Conservation (phyloP, 371 early-diverging fungal genomes). For the Mucor irregularis region DNA sequence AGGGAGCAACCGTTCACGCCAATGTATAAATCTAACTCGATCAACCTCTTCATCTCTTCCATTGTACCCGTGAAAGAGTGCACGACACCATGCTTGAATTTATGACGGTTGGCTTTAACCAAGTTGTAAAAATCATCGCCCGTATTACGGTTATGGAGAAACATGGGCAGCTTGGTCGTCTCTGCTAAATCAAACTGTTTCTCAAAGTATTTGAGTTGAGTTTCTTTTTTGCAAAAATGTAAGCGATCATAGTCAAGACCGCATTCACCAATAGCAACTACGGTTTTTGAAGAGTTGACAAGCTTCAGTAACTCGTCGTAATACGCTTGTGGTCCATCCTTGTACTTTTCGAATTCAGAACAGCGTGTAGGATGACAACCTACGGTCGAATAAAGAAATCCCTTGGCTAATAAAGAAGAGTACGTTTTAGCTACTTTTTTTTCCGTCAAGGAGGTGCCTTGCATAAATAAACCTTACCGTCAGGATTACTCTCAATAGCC, state of each 20-base stretch:
- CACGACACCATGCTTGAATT: conserved; percentile 85
- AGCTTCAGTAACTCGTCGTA: conserved; percentile 52
- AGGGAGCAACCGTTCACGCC: conserved; percentile 98
- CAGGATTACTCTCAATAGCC: conserved; percentile 43
- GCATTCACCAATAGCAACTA: conserved; percentile 93
- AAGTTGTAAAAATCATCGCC: conserved; percentile 57
- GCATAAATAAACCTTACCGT: not conserved
- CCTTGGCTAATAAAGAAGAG: conserved; percentile 20
- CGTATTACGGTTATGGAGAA: conserved; percentile 88
- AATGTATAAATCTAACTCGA: conserved; percentile 87
- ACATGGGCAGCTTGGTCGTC: conserved; percentile 77
- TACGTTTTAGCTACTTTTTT: not conserved
- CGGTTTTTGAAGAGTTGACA: conserved; percentile 39
- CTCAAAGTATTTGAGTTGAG: conserved; percentile 76
- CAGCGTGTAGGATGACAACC: conserved; percentile 91
- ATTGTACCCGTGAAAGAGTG: conserved; percentile 91
- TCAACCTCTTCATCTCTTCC: conserved; percentile 73
- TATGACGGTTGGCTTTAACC: conserved; percentile 62
- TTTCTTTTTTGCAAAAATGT: conserved; percentile 78
- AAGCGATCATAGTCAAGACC: conserved; percentile 93
- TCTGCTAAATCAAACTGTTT: conserved; percentile 84
- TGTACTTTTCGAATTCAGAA: conserved; percentile 64
- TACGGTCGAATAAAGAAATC: conserved; percentile 70
- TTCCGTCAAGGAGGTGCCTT: not conserved
- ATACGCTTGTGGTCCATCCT: conserved; percentile 64